phyloP scores from a whole-genome alignment of 345 rosid genomes.

The Garcia nutans region DNA sequence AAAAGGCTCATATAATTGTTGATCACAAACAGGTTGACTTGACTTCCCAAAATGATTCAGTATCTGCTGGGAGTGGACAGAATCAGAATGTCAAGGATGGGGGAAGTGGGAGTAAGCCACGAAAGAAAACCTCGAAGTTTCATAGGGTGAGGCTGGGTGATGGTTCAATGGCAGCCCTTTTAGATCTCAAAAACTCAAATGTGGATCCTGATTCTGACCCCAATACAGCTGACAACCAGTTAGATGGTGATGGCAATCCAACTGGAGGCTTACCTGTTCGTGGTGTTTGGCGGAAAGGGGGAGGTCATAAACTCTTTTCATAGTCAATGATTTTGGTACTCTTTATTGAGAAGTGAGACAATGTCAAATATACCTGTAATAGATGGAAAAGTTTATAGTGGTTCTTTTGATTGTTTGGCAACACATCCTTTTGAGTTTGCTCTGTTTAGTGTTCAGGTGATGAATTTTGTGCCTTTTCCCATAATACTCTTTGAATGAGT shows the following conservation, averaged over 20 bases:
- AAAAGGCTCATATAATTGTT: slow-evolving; percentile 40
- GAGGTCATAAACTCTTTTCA: slow-evolving; percentile 57
- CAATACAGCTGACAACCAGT: slow-evolving; percentile 16
- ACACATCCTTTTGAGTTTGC: background rate
- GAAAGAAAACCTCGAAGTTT: slow-evolving; percentile 80
- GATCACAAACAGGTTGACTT: slow-evolving; percentile 32
- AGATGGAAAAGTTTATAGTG: background rate
- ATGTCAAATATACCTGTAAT: background rate
- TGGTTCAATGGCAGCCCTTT: slow-evolving; percentile 62
- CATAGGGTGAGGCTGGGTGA: slow-evolving; percentile 73
- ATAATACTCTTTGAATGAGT: background rate
- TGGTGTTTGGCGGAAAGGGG: slow-evolving; percentile 76
- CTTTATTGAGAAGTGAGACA: background rate
- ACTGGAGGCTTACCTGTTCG: slow-evolving; percentile 46
- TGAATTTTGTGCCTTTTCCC: background rate
- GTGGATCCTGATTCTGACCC: slow-evolving; percentile 40
- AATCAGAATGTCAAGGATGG: slow-evolving; percentile 29
- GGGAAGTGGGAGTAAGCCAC: slow-evolving; percentile 48
- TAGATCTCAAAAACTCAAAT: slow-evolving; percentile 45
- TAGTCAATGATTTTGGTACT: slow-evolving; percentile 17
- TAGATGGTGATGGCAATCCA: slow-evolving; percentile 32
- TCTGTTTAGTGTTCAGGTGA: background rate
- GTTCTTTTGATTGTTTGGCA: background rate
- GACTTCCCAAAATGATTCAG: slow-evolving; percentile 23
- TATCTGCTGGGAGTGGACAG: slow-evolving; percentile 32